Evolutionary conservation across 164 flowering plant genomes (phyloP), one percentile per base, ranked within the genome.

Genomic region (Tetracentron sinense): DNA sequence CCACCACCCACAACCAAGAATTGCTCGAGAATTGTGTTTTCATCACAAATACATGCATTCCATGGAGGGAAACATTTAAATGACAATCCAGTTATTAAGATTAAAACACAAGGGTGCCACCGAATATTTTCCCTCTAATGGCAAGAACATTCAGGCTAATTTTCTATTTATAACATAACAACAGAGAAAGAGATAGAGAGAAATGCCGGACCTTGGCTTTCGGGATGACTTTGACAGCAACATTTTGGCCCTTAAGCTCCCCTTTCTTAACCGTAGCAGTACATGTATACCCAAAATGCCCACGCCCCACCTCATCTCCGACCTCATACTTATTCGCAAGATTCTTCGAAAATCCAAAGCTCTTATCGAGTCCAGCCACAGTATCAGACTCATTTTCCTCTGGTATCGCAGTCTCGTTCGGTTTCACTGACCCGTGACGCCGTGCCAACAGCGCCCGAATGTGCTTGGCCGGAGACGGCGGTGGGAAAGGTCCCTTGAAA

Each of bases 401-500:
- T 29, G 96, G 89, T 17, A 86, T 85, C 27, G 90, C 61, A 25
- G 83, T 84, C 73, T 72, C 90, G 54, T 87, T 85, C 25, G 90
- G 90, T 83, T 87, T 87, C 76, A 84, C 91, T 23, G 86, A 74
- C 20, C 96, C 96, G 29, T 89, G 91, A 62, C 98, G 77, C 69
- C 91, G 69, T 17, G 90, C 92, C 46, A 86, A 72, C 64, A 82
- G 76, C 1, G 91, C 85, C 55, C 76, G 61, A 4, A 92, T 90
- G 46, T 92, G 98, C 79, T 90, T 92, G 29, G 98, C 98, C 49
- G 98, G 96, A 22, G 98, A 92, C 27, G 96, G 96, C 2, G 96
- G 96, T 14, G 92, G 93, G 65, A 91, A 91, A 16, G 93, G 86
- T 54, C 83, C 48, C 75, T 69, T 76, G 72, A 89, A 89, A 52